Evolutionary conservation across 495 filamentous ascomycete genomes (phyloP).

Genomic region (Annulohypoxylon stygium): DNA sequence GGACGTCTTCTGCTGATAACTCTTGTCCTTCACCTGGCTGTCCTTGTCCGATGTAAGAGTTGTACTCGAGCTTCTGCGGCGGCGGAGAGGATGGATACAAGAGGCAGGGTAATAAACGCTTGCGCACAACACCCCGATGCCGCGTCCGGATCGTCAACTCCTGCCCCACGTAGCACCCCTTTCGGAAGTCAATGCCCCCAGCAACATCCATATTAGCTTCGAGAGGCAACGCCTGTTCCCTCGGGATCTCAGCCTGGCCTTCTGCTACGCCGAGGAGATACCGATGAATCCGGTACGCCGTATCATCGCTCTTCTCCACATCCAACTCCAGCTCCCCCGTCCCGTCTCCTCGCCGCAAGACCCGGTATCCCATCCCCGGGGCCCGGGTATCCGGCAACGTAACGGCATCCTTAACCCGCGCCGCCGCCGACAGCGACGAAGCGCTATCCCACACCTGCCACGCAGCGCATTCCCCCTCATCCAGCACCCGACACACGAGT

Average conservation of each 20-base stretch:
- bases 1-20: conserved; percentile 45
- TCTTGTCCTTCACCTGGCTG: conserved; percentile 3
- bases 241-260: conserved; percentile 80
- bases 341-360: conserved; percentile 60
- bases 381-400: conserved; percentile 72
- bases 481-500: conserved; percentile 73
- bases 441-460: conserved; percentile 74
- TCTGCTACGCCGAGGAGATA: conserved; percentile 86
- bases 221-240: conserved; percentile 77
- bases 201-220: conserved; percentile 88
- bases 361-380: conserved; percentile 74
- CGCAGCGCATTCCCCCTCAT: conserved; percentile 70
- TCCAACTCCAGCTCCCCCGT: conserved; percentile 46
- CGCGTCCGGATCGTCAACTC: conserved; percentile 95
- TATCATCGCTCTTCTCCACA: conserved; percentile 48
- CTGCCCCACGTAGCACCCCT: conserved; percentile 97
- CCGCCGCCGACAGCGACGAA: conserved; percentile 25
- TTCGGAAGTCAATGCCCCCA: conserved; percentile 87
- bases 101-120: conserved; percentile 86
- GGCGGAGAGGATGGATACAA: conserved; percentile 69
- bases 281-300: conserved; percentile 74
- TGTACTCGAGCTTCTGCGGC: conserved; percentile 61
- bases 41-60: conserved; percentile 23
- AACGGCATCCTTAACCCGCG: conserved; percentile 44
- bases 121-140: conserved; percentile 92